Conservation (phyloP, 75 land plant species). For the Cryptomeria japonica region DNA sequence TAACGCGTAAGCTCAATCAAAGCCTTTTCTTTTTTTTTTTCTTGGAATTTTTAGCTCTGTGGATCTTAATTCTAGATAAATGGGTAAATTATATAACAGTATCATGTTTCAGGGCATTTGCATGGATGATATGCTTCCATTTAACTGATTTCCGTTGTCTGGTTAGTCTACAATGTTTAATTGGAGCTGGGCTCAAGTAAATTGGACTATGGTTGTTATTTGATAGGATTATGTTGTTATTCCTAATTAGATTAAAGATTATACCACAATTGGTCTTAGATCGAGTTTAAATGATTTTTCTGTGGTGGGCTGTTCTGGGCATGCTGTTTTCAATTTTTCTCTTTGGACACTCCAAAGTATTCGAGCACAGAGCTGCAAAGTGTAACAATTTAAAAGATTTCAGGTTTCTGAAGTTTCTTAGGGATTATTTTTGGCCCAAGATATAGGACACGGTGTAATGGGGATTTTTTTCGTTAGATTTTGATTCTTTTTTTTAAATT, state of each 20-base stretch:
- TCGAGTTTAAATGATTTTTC: no score
- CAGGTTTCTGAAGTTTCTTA: not conserved
- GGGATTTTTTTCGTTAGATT: not conserved
- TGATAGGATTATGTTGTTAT: no score
- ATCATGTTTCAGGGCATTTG: not conserved
- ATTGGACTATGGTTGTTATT: no score
- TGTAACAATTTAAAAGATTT: not conserved
- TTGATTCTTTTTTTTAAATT: no score
- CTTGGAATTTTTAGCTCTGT: no score
- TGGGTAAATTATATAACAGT: not conserved
- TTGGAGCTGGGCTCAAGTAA: no score
- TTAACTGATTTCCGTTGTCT: no score
- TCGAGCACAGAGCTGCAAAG: not conserved
- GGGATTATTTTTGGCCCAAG: not conserved
- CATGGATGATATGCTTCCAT: not conserved
- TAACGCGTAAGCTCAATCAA: not conserved
- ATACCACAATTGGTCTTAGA: not conserved
- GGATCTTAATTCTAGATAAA: not conserved
- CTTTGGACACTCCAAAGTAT: not conserved
- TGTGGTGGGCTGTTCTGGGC: not conserved
- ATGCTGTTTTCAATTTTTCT: not conserved
- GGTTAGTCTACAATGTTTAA: no score
- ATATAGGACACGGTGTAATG: not conserved
- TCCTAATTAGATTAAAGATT: not conserved
- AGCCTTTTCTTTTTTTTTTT: not conserved